phyloP scores from a whole-genome alignment of 2,329 filamentous ascomycete species.

The Nemania sp. region DNA sequence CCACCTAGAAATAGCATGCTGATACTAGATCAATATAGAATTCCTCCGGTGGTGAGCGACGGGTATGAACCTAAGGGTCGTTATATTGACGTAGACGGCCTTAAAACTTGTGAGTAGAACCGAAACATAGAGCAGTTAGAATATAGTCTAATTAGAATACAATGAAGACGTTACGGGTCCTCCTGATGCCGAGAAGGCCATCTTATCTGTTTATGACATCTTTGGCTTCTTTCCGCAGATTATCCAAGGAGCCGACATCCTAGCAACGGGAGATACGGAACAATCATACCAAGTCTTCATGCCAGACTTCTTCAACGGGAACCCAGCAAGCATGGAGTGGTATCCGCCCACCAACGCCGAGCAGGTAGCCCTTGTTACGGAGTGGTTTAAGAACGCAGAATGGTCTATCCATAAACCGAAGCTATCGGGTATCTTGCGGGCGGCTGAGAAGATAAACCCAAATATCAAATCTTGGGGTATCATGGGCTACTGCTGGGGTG shows the following conservation, averaged over 20 bases:
- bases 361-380: conserved; percentile 67
- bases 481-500: conserved; percentile 76
- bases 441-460: conserved; percentile 62
- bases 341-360: conserved; percentile 72
- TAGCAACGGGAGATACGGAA: conserved; percentile 64
- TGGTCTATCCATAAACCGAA: conserved; percentile 60
- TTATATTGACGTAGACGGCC: conserved; percentile 35
- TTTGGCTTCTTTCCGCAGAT: conserved; percentile 78
- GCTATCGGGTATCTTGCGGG: conserved; percentile 64
- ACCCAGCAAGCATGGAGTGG: conserved; percentile 67
- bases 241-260: conserved; percentile 75
- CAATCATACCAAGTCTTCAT: conserved; percentile 85
- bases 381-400: conserved; percentile 65
- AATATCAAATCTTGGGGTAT: conserved; percentile 68
- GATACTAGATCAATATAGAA: conserved; percentile 22
- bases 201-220: conserved; percentile 73
- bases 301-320: conserved; percentile 87
- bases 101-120: conserved; percentile 38
- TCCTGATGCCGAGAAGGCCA: conserved; percentile 62
- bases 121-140: not conserved
- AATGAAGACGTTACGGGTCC: conserved; percentile 59
- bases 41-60: conserved; percentile 38
- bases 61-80: conserved; percentile 40
- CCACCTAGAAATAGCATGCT: conserved; percentile 1
- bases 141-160: not conserved